Conservation (phyloP, 345 rosid species). For the Carallia pectinifolia region DNA sequence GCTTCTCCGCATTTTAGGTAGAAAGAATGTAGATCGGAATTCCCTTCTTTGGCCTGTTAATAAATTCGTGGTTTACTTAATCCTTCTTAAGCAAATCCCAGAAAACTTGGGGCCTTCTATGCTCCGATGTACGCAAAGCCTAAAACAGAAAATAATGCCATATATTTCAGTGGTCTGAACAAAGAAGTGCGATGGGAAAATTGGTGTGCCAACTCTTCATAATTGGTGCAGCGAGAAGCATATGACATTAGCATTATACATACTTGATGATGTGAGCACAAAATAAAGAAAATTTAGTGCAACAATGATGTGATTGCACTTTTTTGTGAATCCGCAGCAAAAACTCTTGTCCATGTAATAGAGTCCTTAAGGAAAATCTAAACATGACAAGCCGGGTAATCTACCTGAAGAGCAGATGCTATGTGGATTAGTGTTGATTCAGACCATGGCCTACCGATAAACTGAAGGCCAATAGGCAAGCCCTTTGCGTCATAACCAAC, state of each 20-base stretch:
- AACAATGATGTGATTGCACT: too few species aligned
- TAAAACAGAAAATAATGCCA: slow-evolving; percentile 18
- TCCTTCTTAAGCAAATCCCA: slow-evolving; percentile 45
- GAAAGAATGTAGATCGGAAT: too few species aligned
- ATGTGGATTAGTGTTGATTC: slow-evolving; percentile 58
- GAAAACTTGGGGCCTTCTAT: slow-evolving; percentile 48
- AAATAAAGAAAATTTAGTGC: not conserved
- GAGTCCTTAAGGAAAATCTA: not conserved
- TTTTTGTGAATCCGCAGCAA: too few species aligned
- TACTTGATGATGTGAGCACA: not conserved
- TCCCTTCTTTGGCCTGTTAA: too few species aligned
- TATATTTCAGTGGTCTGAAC: not conserved
- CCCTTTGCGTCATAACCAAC: slow-evolving; percentile 66
- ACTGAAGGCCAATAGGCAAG: slow-evolving; percentile 70
- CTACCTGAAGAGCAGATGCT: slow-evolving; percentile 66
- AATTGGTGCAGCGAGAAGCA: too few species aligned
- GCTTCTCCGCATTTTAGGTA: too few species aligned
- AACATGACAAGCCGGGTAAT: not conserved
- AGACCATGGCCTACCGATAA: slow-evolving; percentile 79
- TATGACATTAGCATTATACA: too few species aligned
- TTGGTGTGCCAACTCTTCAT: too few species aligned
- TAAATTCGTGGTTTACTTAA: not conserved
- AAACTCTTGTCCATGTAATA: too few species aligned
- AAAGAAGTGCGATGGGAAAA: too few species aligned
- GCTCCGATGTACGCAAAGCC: slow-evolving; percentile 39